Conservation (phyloP, 129 eudicot species). For the Flaveria trinervia region DNA sequence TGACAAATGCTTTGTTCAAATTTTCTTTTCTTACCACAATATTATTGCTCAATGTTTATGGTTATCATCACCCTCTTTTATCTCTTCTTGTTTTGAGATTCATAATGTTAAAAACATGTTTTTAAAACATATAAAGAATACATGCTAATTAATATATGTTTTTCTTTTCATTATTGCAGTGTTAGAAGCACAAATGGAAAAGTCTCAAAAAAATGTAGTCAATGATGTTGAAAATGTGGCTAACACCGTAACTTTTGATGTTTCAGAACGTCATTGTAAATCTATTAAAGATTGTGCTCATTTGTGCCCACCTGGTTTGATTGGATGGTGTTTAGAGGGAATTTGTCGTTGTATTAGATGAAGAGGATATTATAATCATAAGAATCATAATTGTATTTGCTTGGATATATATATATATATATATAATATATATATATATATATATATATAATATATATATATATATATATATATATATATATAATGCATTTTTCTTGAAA, state of each 20-base stretch:
- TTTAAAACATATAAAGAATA: neutral
- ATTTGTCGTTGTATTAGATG: slow-evolving; percentile 20
- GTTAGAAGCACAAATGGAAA: neutral
- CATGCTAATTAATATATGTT: neutral
- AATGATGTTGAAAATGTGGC: neutral
- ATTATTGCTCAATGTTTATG: neutral
- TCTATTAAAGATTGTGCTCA: slow-evolving; percentile 9
- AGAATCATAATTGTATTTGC: slow-evolving; percentile 4
- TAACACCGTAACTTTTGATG: neutral
- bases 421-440: neutral
- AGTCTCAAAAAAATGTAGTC: neutral
- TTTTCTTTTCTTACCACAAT: neutral
- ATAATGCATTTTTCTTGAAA: neutral
- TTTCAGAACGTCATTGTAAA: neutral
- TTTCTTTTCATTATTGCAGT: neutral
- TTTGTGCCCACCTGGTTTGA: slow-evolving; percentile 7
- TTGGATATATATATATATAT: neutral
- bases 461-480: neutral
- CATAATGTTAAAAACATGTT: neutral
- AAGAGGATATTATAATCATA: neutral
- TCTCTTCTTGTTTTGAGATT: neutral
- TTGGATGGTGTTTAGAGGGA: slow-evolving; percentile 21
- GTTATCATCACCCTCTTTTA: neutral
- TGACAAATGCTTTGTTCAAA: neutral
- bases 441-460: neutral